Base-by-base conservation (phyloP, 2,329 filamentous ascomycete genomes). In the Thelonectria olida region DNA sequence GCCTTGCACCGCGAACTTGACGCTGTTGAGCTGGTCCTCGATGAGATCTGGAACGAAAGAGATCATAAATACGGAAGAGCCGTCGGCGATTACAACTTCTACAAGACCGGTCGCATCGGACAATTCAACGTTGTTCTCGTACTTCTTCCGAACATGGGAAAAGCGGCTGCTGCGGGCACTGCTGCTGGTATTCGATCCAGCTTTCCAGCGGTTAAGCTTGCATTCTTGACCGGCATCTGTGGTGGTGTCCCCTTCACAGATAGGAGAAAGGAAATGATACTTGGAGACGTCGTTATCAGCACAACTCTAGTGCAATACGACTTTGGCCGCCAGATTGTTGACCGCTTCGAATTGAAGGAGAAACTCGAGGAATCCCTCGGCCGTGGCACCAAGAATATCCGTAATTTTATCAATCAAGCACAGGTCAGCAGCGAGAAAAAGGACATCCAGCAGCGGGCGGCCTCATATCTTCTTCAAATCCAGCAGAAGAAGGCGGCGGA, bases 191-290 rank as follows among this genome's bases (percentile, higher is more conserved):
- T 81, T 12, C 71, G 72, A 0, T 66, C 62, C 1, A 81, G 77
- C 44, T 82, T 76, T 38, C 50, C 59, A 0, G 58, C 58, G 2
- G 58, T 83, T 3, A 72, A 67, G 20, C 63, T 81, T 0, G 75
- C 63, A 0, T 25, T 82, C 0, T 41, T 82, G 0, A 75, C 77
- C 3, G 80, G 80, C 0, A 71, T 82, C 3, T 82, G 79, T 45
- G 81, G 79, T 0, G 79, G 76, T 9, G 69, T 77, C 4, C 78
- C 78, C 1, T 45, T 25, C 0, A 5, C 22, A 0, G 25, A 7
- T 12, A 2, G 38, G 1, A 66, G 73, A 27, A 52, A 54, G 6
- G 59, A 68, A 12, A 53, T 71, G 0, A 23, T 75, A 0, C 61
- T 79, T 0, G 76, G 78, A 2, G 75, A 80, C 42, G 75, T 79